Percentiles rank a stretch among this genome's conserved stretches.
These are phyloP conservation scores for Trypanosoma boissoni DNA, from an alignment of 208 protist species.

Conservation along the genomic window DNA sequence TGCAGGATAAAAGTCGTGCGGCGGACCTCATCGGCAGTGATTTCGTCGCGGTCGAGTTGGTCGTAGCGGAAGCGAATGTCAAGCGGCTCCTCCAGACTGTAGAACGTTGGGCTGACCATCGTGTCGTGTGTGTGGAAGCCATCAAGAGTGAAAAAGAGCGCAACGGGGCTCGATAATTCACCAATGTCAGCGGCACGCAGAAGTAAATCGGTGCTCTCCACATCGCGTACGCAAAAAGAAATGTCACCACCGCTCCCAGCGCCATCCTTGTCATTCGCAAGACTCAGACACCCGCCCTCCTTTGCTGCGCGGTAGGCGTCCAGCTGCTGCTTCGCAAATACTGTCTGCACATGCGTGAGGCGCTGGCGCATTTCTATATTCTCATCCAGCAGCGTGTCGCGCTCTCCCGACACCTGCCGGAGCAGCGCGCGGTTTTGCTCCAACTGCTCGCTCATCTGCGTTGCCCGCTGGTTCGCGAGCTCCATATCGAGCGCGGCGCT, in stretches of 20 bases:
- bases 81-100: slow-evolving; percentile 50
- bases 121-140: slow-evolving; percentile 70
- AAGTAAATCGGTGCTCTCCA: slow-evolving; percentile 35
- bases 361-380: slow-evolving; percentile 73
- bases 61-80: slow-evolving; percentile 75
- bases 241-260: slow-evolving; percentile 36
- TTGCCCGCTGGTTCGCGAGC: slow-evolving; percentile 67
- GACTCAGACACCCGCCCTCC: slow-evolving; percentile 13
- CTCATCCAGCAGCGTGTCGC: slow-evolving; percentile 78
- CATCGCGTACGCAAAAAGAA: slow-evolving; percentile 46
- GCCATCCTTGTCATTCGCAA: not conserved
- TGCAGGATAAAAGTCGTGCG: slow-evolving; percentile 68
- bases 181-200: slow-evolving; percentile 34
- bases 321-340: slow-evolving; percentile 86
- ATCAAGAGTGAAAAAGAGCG: slow-evolving; percentile 72
- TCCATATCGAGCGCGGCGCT: slow-evolving; percentile 80
- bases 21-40: slow-evolving; percentile 52
- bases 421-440: slow-evolving; percentile 41
- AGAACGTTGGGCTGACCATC: slow-evolving; percentile 72
- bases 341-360: slow-evolving; percentile 76
- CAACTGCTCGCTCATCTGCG: slow-evolving; percentile 61
- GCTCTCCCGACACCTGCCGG: slow-evolving; percentile 45
- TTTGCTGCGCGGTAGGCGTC: slow-evolving; percentile 53
- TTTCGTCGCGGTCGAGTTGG: slow-evolving; percentile 46
- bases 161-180: slow-evolving; percentile 30